These are phyloP conservation scores for Tolypocladium inflatum DNA, from an alignment of 2,329 filamentous ascomycete species.

Conservation along the genomic window DNA sequence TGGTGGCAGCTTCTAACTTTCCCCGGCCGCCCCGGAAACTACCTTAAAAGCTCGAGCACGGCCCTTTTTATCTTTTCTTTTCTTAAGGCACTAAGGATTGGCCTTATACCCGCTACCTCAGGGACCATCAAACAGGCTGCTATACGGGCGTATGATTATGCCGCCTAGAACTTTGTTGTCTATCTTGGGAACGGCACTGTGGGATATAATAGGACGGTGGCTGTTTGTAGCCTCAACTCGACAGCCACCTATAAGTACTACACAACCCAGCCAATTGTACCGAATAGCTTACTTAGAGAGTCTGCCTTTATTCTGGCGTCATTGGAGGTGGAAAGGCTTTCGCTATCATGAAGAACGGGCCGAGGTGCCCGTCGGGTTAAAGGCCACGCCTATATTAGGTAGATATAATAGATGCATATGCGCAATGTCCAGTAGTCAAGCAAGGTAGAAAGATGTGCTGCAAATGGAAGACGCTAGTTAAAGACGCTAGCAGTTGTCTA, in stretches of 20 bases:
- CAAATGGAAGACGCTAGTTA: too few species aligned
- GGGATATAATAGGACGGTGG: constrained; percentile 26
- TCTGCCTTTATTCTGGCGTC: constrained; percentile 26
- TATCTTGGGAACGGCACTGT: constrained; percentile 30
- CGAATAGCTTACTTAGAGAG: constrained; percentile 27
- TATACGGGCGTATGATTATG: constrained; percentile 17
- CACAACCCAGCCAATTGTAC: constrained; percentile 20
- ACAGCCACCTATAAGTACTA: constrained; percentile 31
- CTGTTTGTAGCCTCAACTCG: constrained; percentile 31
- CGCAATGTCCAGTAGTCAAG: too few species aligned
- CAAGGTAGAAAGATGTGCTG: too few species aligned
- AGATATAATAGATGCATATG: too few species aligned
- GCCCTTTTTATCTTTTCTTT: constrained; percentile 48
- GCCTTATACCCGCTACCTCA: constrained; percentile 1
- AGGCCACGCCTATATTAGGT: too few species aligned
- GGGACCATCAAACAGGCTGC: constrained; percentile 11
- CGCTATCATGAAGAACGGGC: too few species aligned
- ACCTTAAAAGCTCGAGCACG: constrained; percentile 49
- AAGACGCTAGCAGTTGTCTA: too few species aligned
- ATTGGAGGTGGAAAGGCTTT: constrained; percentile 20
- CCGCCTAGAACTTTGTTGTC: constrained; percentile 35
- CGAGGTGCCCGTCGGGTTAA: too few species aligned
- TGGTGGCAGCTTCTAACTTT: constrained; percentile 46
- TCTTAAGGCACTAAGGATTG: constrained; percentile 9
- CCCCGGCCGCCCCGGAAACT: constrained; percentile 45